Evolutionary conservation across 768 basidiomycete genomes (phyloP).

Genomic region (Tephrocybe sp.): DNA sequence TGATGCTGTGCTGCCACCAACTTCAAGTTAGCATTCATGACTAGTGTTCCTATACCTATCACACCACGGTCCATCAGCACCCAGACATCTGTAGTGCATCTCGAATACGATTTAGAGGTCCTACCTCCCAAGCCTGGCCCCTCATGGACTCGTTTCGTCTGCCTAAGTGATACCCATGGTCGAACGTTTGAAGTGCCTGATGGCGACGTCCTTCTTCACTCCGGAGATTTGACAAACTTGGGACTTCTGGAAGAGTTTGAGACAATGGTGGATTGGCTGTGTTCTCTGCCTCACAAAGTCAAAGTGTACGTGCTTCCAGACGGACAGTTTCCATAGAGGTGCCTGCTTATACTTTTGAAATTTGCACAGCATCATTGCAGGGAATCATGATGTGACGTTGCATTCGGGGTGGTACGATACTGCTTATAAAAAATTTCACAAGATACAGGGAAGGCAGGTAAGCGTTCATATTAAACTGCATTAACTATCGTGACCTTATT

Average conservation of each 20-base stretch:
- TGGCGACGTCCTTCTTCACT: slow-evolving; percentile 66
- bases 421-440: slow-evolving; percentile 26
- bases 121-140: slow-evolving; percentile 30
- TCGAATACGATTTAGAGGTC: slow-evolving; percentile 29
- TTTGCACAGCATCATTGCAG: slow-evolving; percentile 45
- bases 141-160: slow-evolving; percentile 56
- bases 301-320: slow-evolving; percentile 48
- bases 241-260: slow-evolving; percentile 45
- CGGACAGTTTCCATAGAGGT: background rate
- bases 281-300: slow-evolving; percentile 46
- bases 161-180: slow-evolving; percentile 58
- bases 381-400: slow-evolving; percentile 63
- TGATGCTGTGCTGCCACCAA: too few relatives aligned
- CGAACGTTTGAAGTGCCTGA: slow-evolving; percentile 44
- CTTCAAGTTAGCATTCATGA: too few relatives aligned
- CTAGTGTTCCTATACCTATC: too few relatives aligned
- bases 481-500: too few relatives aligned
- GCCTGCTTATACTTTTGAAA: background rate
- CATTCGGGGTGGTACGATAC: slow-evolving; percentile 39
- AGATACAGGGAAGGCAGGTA: slow-evolving; percentile 26
- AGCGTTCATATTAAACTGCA: background rate
- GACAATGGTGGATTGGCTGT: slow-evolving; percentile 57
- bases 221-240: slow-evolving; percentile 57
- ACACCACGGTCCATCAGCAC: too few relatives aligned
- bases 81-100: slow-evolving; percentile 26